These are phyloP conservation scores for Trebouxia sp. DNA, from an alignment of 139 green algal species.

Conservation along the genomic window DNA sequence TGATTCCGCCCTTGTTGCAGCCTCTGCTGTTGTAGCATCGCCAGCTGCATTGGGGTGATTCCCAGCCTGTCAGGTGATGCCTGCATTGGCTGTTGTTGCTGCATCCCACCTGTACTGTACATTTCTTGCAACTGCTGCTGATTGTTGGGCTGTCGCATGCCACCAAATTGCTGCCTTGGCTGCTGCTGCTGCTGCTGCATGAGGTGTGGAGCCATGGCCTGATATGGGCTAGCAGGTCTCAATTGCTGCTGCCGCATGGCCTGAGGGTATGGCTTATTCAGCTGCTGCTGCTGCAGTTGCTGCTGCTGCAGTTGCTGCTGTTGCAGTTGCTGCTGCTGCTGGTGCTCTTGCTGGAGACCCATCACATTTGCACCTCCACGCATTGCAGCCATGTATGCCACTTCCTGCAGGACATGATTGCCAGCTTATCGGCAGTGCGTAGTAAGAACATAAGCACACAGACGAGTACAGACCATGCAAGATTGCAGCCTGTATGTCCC, in stretches of 20 bases:
- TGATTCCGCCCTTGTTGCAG: neutral
- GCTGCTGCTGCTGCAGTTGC: neutral
- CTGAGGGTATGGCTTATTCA: too few relatives aligned
- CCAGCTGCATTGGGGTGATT: slow-evolving; percentile 17
- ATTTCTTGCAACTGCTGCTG: neutral
- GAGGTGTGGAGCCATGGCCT: too few relatives aligned
- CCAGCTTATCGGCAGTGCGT: too few relatives aligned
- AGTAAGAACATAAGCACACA: too few relatives aligned
- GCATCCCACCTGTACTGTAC: neutral
- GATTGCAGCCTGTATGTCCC: too few relatives aligned
- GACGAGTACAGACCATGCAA: too few relatives aligned
- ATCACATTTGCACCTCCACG: too few relatives aligned
- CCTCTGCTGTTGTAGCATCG: slow-evolving; percentile 10
- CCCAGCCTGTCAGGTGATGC: neutral
- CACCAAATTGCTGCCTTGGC: neutral
- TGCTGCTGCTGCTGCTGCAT: neutral
- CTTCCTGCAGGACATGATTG: neutral
- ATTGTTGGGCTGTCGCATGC: neutral
- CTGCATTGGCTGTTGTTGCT: neutral
- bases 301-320: slow-evolving; percentile 2
- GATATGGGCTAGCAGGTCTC: too few relatives aligned
- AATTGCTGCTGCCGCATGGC: too few relatives aligned
- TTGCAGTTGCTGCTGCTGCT: neutral
- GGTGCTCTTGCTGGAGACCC: too few relatives aligned
- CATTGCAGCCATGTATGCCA: neutral